Conservation (phyloP, 1,284 basidiomycete genomes). For the Ganoderma sp. region DNA sequence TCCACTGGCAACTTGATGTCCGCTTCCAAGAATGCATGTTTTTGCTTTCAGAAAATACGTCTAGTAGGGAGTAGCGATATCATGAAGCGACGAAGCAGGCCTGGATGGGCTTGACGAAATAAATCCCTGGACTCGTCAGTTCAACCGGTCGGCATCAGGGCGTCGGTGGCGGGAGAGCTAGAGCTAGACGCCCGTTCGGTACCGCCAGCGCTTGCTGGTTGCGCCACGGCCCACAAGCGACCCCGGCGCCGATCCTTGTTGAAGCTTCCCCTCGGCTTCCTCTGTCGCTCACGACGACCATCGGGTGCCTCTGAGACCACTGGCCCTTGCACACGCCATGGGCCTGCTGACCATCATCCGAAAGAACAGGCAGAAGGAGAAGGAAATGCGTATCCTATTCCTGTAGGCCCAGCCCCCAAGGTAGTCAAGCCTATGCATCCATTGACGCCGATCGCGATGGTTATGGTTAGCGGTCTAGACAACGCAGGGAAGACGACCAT, state of each 20-base stretch:
- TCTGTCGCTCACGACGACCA: neutral
- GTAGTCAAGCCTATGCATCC: neutral
- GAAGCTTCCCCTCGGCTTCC: neutral
- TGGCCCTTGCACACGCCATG: conserved; percentile 48
- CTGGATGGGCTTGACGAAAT: too few species aligned
- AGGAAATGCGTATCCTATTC: conserved; percentile 95
- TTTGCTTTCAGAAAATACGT: too few species aligned
- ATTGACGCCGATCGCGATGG: neutral
- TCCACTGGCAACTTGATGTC: neutral
- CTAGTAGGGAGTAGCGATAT: too few species aligned
- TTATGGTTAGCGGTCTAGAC: conserved; percentile 83
- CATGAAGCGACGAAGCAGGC: too few species aligned
- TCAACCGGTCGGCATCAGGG: too few species aligned
- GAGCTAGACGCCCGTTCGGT: neutral
- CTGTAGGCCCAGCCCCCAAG: conserved; percentile 58
- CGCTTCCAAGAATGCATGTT: neutral
- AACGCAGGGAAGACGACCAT: conserved; percentile 99
- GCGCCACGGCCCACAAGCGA: neutral
- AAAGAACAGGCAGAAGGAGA: conserved; percentile 94
- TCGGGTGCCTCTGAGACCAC: neutral
- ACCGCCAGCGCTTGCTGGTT: neutral
- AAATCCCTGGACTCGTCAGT: too few species aligned
- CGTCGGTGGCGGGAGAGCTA: too few species aligned
- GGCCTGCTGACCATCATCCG: conserved; percentile 96
- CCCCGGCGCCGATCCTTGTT: neutral